Percentiles rank a stretch among this genome's conserved stretches.
Evolutionary conservation across 805 yeast species (phyloP).

Genomic region (Candida loeiensis): DNA sequence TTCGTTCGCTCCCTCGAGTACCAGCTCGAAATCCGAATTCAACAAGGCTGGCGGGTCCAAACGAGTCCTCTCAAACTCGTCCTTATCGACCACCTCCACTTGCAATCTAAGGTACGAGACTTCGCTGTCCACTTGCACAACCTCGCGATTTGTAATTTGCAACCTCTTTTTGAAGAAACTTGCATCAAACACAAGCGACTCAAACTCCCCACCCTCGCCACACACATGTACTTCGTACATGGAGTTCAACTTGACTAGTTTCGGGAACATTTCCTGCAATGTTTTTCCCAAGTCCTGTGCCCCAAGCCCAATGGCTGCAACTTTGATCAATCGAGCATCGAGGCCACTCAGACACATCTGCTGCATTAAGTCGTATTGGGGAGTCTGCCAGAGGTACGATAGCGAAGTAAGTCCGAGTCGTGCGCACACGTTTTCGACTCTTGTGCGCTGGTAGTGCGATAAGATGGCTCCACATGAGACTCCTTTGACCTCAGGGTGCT

Average conservation of each 20-base stretch:
- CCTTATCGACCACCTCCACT: conserved; percentile 46
- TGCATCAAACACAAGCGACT: conserved; percentile 85
- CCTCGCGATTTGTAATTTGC: conserved; percentile 35
- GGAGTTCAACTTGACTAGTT: conserved; percentile 51
- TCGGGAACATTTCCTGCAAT: conserved; percentile 59
- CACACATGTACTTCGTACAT: conserved; percentile 86
- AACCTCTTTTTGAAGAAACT: conserved; percentile 68
- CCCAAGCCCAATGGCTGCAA: conserved; percentile 85
- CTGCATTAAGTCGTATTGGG: conserved; percentile 72
- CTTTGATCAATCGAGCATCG: conserved; percentile 86
- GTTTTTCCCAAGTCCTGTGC: conserved; percentile 64
- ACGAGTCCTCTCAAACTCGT: conserved; percentile 17
- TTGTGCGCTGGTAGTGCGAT: conserved; percentile 89
- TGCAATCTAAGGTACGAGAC: conserved; percentile 61
- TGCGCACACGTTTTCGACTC: conserved; percentile 88
- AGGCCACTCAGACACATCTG: conserved; percentile 68
- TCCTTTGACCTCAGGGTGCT: conserved; percentile 72
- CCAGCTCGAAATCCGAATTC: conserved; percentile 36
- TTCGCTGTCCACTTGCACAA: conserved; percentile 54
- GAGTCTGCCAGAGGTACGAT: conserved; percentile 86
- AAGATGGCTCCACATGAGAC: conserved; percentile 95
- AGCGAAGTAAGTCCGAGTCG: conserved; percentile 66
- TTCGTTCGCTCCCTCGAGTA: conserved; percentile 21
- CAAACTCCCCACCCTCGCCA: conserved; percentile 99
- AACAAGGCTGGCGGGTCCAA: conserved; percentile 26